These are phyloP conservation scores for Tetracentron sinense DNA, from an alignment of 164 flowering plant genomes.

Conservation along the genomic window DNA sequence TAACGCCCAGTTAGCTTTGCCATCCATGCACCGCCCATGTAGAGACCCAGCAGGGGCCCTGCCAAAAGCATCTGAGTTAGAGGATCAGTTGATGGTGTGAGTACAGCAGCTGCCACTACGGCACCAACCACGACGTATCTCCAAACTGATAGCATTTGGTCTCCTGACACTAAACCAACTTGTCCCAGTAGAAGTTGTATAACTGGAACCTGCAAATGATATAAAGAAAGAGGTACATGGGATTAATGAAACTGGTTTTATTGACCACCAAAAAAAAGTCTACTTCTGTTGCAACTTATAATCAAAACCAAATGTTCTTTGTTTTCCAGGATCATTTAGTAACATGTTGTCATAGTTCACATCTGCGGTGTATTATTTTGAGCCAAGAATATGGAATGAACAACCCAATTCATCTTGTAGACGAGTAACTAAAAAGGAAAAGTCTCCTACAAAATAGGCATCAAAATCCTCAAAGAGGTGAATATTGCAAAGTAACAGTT, in stretches of 20 bases:
- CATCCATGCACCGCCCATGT: constrained; percentile 89
- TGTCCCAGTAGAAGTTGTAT: constrained; percentile 88
- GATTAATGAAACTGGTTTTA: too few species aligned
- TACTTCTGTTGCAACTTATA: too few species aligned
- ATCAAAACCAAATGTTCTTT: too few species aligned
- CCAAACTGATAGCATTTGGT: constrained; percentile 97
- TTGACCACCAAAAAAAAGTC: not conserved
- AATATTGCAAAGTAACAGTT: not conserved
- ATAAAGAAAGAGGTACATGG: not conserved
- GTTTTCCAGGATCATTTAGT: too few species aligned
- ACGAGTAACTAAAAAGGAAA: too few species aligned
- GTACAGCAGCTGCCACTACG: constrained; percentile 83
- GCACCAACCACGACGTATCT: constrained; percentile 97
- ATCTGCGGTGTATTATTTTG: too few species aligned
- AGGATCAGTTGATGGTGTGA: constrained; percentile 97
- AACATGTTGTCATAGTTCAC: too few species aligned
- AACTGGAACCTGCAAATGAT: constrained; percentile 73
- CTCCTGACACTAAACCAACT: constrained; percentile 80
- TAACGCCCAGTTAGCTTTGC: constrained; percentile 74
- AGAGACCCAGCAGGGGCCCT: constrained; percentile 85
- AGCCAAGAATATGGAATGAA: too few species aligned
- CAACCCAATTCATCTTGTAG: too few species aligned
- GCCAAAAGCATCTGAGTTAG: constrained; percentile 87
- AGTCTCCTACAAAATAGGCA: not conserved
- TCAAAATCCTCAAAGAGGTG: not conserved